Percentiles rank a stretch among this genome's conserved stretches.
phyloP scores from a whole-genome alignment of 805 yeast genomes.

The Yarrowia sp. region DNA sequence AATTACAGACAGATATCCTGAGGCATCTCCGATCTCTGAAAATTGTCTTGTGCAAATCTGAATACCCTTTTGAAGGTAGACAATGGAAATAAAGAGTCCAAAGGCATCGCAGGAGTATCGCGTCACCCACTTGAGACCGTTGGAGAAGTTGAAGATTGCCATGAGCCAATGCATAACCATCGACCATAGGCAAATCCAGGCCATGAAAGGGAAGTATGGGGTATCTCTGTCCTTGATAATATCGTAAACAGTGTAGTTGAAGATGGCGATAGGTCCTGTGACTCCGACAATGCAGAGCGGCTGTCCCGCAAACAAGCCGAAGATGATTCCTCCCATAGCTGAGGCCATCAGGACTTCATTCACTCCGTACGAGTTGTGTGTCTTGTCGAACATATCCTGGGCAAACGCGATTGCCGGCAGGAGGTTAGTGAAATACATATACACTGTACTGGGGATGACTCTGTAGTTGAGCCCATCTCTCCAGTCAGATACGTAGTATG shows the following conservation, averaged over 20 bases:
- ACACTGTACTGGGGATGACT: conserved; percentile 78
- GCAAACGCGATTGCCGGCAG: conserved; percentile 95
- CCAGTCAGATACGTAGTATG: conserved; percentile 75
- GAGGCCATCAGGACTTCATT: conserved; percentile 82
- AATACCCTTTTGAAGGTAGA: conserved; percentile 86
- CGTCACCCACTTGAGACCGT: conserved; percentile 67
- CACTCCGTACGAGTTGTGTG: conserved; percentile 82
- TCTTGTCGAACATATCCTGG: conserved; percentile 93
- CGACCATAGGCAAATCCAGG: conserved; percentile 93
- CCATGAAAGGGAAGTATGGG: conserved; percentile 83
- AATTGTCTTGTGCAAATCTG: conserved; percentile 77
- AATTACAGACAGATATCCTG: conserved; percentile 71
- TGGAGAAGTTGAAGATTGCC: conserved; percentile 65
- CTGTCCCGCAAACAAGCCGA: conserved; percentile 83
- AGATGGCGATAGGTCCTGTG: conserved; percentile 91
- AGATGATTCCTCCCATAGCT: conserved; percentile 84
- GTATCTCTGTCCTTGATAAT: conserved; percentile 52
- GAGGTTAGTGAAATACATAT: conserved; percentile 82
- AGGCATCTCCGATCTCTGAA: conserved; percentile 37
- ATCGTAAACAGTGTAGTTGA: conserved; percentile 84
- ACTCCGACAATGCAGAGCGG: conserved; percentile 96
- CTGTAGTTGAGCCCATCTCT: conserved; percentile 79
- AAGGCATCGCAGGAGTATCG: conserved; percentile 86
- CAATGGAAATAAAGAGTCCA: conserved; percentile 84
- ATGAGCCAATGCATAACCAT: conserved; percentile 74